Conservation (phyloP, 2,329 filamentous ascomycete species). For the Amesomyces nigricolor region DNA sequence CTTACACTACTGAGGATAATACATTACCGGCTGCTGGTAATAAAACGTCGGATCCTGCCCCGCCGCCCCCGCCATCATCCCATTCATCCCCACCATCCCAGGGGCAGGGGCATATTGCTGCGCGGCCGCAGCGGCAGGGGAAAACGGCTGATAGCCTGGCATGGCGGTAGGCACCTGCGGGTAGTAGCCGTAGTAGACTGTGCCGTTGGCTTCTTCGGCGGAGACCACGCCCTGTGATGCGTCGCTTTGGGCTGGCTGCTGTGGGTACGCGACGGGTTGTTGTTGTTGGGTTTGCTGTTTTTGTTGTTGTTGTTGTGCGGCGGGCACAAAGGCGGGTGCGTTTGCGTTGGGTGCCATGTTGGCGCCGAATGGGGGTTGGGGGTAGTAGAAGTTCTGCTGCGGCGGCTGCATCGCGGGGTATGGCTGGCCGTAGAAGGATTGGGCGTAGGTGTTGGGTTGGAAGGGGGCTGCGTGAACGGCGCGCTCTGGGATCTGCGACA, state of each 20-base stretch:
- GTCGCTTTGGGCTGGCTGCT: conserved; percentile 41
- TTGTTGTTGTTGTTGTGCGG: conserved; percentile 39
- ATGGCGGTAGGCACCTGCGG: conserved; percentile 57
- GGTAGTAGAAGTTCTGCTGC: conserved; percentile 64
- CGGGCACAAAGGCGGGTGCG: conserved; percentile 54
- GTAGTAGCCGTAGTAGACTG: conserved; percentile 90
- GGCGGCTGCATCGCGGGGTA: conserved; percentile 52
- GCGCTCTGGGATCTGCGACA: conserved; percentile 88
- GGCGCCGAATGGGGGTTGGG: conserved; percentile 41
- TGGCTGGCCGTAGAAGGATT: conserved; percentile 53
- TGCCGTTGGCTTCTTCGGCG: conserved; percentile 88
- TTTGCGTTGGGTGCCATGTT: conserved; percentile 35
- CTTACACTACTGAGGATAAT: conserved; percentile 51
- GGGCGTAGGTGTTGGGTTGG: conserved; percentile 65
- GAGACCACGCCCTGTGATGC: conserved; percentile 43
- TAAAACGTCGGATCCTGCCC: conserved; percentile 65
- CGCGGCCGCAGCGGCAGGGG: conserved; percentile 28
- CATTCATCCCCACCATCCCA: conserved; percentile 60
- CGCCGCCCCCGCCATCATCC: conserved; percentile 71
- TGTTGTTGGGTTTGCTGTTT: conserved; percentile 35
- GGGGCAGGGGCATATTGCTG: conserved; percentile 45
- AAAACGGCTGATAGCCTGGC: conserved; percentile 37
- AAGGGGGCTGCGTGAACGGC: conserved; percentile 88
- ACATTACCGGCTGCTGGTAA: conserved; percentile 56
- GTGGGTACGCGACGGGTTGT: conserved; percentile 38